Evolutionary conservation across 345 rosid species (phyloP), one percentile per base, ranked within the genome.

Genomic region (Linum usitatissimum): DNA sequence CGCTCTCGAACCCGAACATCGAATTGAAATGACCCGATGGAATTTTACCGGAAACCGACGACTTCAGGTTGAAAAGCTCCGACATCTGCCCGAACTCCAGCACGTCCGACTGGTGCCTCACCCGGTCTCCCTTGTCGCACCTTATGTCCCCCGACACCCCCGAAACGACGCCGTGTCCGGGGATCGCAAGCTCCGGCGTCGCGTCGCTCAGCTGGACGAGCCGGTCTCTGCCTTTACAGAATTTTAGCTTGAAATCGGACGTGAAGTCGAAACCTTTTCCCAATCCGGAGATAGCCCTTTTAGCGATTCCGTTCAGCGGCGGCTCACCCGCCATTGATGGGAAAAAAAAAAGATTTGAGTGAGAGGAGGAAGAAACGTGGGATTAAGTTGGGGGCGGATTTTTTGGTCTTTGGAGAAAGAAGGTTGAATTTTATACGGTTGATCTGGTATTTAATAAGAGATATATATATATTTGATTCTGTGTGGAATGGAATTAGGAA

Each of bases 211-310:
- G 85, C 7, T 78, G 28, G 65, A 93, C 82, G 3, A 93, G 57
- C 55, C 96, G 80, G 12, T 73, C 62, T 10, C 82, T 66, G 28
- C 96, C 96, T 75, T 90, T 93, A 78, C 97, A 86, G 67, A 71
- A 90, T 61, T 78, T 84, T 60, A 90, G 88, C 30, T 85, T 77
- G 66, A 84, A 90, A 67, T 90, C 97, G 1, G 78, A 81, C 12
- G 99, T 84, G 40, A 93, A 68, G 78, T 93, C 99, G 64, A 93
- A 90, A 0, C 99, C 99, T 80, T 56, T 84, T 5, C 99, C 99
- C 0, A 93, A 78, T 80, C 96, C 79, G 65, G 70, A 75, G 3
- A 90, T 54, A 64, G 84, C 94, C 62, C 53, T 73, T 65, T 87
- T 85, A 18, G 82, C 78, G 39, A 71, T 69, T 38, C 59, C 70